Base-by-base conservation (phyloP, 2,329 filamentous ascomycete genomes). In the Aspergillus arachidicola region DNA sequence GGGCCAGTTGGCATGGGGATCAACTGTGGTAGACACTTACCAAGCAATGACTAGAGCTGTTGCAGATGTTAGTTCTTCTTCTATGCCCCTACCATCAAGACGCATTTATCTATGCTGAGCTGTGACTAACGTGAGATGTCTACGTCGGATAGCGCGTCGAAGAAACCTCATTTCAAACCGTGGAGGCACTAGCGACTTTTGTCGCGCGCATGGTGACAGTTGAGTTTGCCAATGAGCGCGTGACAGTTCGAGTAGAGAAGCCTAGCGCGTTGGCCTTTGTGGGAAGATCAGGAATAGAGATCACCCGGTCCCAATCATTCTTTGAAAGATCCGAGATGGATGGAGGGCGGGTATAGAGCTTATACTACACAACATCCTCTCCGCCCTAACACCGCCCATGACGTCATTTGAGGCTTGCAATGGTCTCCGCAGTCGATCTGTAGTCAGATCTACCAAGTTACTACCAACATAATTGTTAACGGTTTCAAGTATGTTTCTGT, bases 221-320 rank as follows among this genome's bases (percentile, higher is more conserved):
- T 60, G 76, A 80, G 41, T 82, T 80, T 68, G 77, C 72, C 11
- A 78, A 83, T 59, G 76, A 80, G 54, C 74, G 79, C 57, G 80
- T 83, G 34, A 84, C 80, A 2, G 81, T 84, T 4, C 71, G 68
- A 51, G 79, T 83, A 23, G 80, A 84, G 65, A 85, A 85, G 67
- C 82, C 82, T 12, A 84, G 79, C 66, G 83, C 83, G 23, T 68
- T 84, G 64, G 77, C 82, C 4, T 82, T 83, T 71, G 83, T 83
- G 10, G 78, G 80, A 59, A 73, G 78, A 50, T 80, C 81, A 11
- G 82, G 81, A 11, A 78, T 84, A n/a, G 80, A 83, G 65, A 78
- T 84, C 54, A 83, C 81, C 45, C 75, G 82, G 48, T 78, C 79
- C 11, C 76, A 76, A 61, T 73, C 74, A 10, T 83, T 82, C 71